Percentiles rank a stretch among this genome's conserved stretches.
These are phyloP conservation scores for Entelexis sorbosivorans DNA, from an alignment of 1,139 yeast species.

Conservation along the genomic window DNA sequence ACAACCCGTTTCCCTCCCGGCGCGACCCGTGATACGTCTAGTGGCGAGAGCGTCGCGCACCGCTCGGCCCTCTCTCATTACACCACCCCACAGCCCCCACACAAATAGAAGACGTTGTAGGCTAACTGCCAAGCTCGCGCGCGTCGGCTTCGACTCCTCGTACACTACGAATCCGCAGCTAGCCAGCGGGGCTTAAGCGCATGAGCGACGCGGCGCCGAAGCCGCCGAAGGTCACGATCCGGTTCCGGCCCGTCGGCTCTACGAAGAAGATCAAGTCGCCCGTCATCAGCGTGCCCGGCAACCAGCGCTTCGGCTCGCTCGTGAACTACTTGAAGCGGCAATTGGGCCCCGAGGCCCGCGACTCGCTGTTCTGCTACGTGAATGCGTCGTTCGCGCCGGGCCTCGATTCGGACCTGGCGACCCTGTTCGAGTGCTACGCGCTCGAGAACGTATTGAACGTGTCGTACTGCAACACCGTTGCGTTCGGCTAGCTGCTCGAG, in stretches of 20 bases:
- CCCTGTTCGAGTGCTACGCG: slow-evolving; percentile 28
- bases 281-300: slow-evolving; percentile 30
- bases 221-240: slow-evolving; percentile 24
- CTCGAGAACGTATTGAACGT: slow-evolving; percentile 31
- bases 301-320: slow-evolving; percentile 31
- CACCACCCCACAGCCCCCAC: too few species aligned
- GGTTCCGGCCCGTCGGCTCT: slow-evolving; percentile 34
- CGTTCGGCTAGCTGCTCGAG: slow-evolving; percentile 35
- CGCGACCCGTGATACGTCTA: neutral
- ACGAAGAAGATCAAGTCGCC: slow-evolving; percentile 32
- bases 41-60: neutral
- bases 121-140: too few species aligned
- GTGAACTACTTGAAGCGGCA: slow-evolving; percentile 32
- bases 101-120: too few species aligned
- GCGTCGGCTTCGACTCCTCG: too few species aligned
- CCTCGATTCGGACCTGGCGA: slow-evolving; percentile 31
- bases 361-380: slow-evolving; percentile 33
- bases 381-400: slow-evolving; percentile 35
- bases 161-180: too few species aligned
- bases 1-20: too few species aligned
- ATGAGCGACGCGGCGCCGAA: neutral
- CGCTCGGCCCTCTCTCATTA: too few species aligned
- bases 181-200: too few species aligned
- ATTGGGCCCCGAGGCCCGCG: slow-evolving; percentile 26
- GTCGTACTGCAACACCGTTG: slow-evolving; percentile 33